Conservation (phyloP, 1,284 basidiomycete species). For the Cryptococcus sp. region DNA sequence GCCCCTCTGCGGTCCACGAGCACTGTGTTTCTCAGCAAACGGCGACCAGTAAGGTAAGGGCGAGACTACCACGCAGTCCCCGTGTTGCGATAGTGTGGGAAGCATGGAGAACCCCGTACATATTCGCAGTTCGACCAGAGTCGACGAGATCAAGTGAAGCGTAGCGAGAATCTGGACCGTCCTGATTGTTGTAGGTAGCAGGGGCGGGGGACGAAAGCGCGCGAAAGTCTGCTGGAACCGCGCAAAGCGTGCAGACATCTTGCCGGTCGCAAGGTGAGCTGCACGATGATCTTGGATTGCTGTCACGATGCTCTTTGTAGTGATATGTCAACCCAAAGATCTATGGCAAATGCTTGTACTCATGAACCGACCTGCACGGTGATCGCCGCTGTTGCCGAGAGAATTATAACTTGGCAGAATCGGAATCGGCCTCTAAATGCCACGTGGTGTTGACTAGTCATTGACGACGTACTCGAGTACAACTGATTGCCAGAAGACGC, state of each 20-base stretch:
- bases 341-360: too few relatives aligned
- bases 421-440: too few relatives aligned
- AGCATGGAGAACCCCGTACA: slow-evolving; percentile 80
- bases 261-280: neutral
- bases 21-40: slow-evolving; percentile 13
- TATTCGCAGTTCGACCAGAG: slow-evolving; percentile 38
- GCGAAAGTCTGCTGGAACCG: slow-evolving; percentile 12
- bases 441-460: too few relatives aligned
- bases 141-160: slow-evolving; percentile 41
- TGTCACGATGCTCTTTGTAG: too few relatives aligned
- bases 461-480: too few relatives aligned
- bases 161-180: slow-evolving; percentile 39
- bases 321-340: too few relatives aligned
- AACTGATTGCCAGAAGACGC: slow-evolving; percentile 2
- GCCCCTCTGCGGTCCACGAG: slow-evolving; percentile 63
- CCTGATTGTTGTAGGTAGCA: slow-evolving; percentile 24
- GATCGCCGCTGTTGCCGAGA: too few relatives aligned
- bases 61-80: slow-evolving; percentile 56
- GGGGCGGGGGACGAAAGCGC: slow-evolving; percentile 22
- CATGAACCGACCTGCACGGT: too few relatives aligned
- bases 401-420: too few relatives aligned
- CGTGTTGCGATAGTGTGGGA: slow-evolving; percentile 66
- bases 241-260: slow-evolving; percentile 9
- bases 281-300: too few relatives aligned
- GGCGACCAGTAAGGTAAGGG: slow-evolving; percentile 55